phyloP scores from a whole-genome alignment of 2,329 filamentous ascomycete species.

The Alternaria dauci region DNA sequence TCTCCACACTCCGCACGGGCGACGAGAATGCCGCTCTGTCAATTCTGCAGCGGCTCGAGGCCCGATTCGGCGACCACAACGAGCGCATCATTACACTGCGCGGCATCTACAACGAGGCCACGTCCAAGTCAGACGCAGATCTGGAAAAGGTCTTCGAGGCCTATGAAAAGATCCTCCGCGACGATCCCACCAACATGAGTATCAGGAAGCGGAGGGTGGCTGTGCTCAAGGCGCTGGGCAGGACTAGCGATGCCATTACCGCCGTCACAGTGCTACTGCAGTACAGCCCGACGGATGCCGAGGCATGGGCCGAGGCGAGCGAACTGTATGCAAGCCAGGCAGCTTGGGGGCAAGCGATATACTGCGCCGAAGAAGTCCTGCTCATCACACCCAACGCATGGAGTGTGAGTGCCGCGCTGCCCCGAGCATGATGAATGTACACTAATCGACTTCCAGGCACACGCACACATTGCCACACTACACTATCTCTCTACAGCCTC shows the following conservation, averaged over 20 bases:
- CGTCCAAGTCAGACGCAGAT: constrained; percentile 70
- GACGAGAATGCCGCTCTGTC: constrained; percentile 80
- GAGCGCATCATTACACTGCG: constrained; percentile 85
- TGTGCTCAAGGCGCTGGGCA: constrained; percentile 77
- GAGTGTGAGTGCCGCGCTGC: constrained; percentile 71
- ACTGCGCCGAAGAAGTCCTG: constrained; percentile 88
- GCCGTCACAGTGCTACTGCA: constrained; percentile 80
- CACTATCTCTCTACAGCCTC: constrained; percentile 70
- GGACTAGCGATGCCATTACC: constrained; percentile 74
- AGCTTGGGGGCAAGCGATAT: constrained; percentile 82
- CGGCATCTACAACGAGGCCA: constrained; percentile 85
- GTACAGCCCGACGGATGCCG: constrained; percentile 85
- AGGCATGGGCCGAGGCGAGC: constrained; percentile 91
- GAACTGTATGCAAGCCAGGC: constrained; percentile 85
- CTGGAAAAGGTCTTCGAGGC: constrained; percentile 75
- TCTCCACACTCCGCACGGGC: constrained; percentile 83
- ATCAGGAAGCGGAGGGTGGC: constrained; percentile 85
- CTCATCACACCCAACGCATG: constrained; percentile 89
- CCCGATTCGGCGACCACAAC: constrained; percentile 83
- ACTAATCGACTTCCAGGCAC: constrained; percentile 65
- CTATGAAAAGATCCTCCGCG: constrained; percentile 78
- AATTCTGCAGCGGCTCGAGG: constrained; percentile 77
- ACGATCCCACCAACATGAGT: constrained; percentile 82
- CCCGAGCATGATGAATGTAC: background rate
- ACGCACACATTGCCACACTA: constrained; percentile 86